phyloP scores from a whole-genome alignment of 495 filamentous ascomycete genomes.

The Saxophila tyrrhenica region DNA sequence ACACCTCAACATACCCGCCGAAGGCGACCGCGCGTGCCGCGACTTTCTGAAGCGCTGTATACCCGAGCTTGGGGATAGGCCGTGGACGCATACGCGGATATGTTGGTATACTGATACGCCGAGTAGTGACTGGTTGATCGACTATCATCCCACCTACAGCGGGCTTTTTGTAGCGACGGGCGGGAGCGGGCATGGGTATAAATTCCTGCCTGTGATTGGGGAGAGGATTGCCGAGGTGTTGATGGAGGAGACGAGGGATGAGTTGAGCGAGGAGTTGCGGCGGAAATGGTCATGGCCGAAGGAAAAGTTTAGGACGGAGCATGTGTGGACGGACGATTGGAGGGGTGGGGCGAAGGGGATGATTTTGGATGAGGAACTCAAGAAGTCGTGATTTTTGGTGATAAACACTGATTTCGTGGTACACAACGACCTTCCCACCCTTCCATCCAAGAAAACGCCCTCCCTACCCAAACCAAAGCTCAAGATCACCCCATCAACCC shows the following conservation, averaged over 20 bases:
- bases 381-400: background rate
- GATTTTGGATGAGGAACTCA: slow-evolving; percentile 33
- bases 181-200: slow-evolving; percentile 78
- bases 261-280: slow-evolving; percentile 46
- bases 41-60: slow-evolving; percentile 49
- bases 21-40: slow-evolving; percentile 52
- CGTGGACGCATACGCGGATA: slow-evolving; percentile 58
- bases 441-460: too few species aligned
- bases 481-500: background rate
- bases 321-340: slow-evolving; percentile 51
- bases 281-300: slow-evolving; percentile 59
- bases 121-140: slow-evolving; percentile 67
- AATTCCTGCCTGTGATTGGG: slow-evolving; percentile 79
- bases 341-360: slow-evolving; percentile 47
- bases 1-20: slow-evolving; percentile 38
- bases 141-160: slow-evolving; percentile 56
- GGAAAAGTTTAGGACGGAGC: slow-evolving; percentile 13
- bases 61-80: slow-evolving; percentile 49
- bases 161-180: slow-evolving; percentile 73
- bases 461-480: background rate
- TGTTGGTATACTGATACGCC: slow-evolving; percentile 80
- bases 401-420: background rate
- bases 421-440: too few species aligned
- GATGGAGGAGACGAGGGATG: slow-evolving; percentile 41
- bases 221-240: slow-evolving; percentile 63